phyloP scores from a whole-genome alignment of 768 basidiomycete genomes.

The Leccinum subtestaceum region DNA sequence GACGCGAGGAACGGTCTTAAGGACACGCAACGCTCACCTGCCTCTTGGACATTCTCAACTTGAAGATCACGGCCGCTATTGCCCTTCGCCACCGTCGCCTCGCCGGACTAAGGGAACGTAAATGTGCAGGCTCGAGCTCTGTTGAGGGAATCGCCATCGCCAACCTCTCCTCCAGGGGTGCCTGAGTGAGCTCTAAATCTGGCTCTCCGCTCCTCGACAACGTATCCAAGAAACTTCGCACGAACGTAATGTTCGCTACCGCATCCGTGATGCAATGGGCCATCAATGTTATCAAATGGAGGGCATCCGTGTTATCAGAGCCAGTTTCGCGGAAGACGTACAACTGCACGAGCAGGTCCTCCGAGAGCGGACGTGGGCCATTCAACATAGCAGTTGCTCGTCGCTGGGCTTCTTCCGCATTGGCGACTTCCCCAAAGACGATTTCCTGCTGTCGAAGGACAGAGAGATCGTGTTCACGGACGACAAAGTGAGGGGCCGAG shows the following conservation, averaged over 20 bases:
- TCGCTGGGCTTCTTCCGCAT: slow-evolving; percentile 34
- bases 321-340: slow-evolving; percentile 38
- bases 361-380: slow-evolving; percentile 39
- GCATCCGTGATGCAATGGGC: slow-evolving; percentile 55
- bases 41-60: slow-evolving; percentile 32
- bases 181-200: slow-evolving; percentile 4
- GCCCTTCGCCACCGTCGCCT: slow-evolving; percentile 47
- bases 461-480: slow-evolving; percentile 38
- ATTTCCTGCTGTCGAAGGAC: slow-evolving; percentile 38
- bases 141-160: slow-evolving; percentile 40
- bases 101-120: slow-evolving; percentile 32
- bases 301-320: slow-evolving; percentile 29
- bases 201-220: slow-evolving; percentile 20
- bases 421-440: slow-evolving; percentile 31
- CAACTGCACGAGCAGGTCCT: slow-evolving; percentile 41
- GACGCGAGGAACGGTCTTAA: not conserved
- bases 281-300: slow-evolving; percentile 44
- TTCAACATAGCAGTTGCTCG: slow-evolving; percentile 32
- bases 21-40: slow-evolving; percentile 30
- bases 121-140: slow-evolving; percentile 33
- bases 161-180: slow-evolving; percentile 39
- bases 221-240: slow-evolving; percentile 45
- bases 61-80: slow-evolving; percentile 38
- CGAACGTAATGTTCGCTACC: slow-evolving; percentile 39
- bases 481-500: slow-evolving; percentile 36